Evolutionary conservation across 2,329 filamentous ascomycete genomes (phyloP).

Genomic region (Ceratocystis colombiana): DNA sequence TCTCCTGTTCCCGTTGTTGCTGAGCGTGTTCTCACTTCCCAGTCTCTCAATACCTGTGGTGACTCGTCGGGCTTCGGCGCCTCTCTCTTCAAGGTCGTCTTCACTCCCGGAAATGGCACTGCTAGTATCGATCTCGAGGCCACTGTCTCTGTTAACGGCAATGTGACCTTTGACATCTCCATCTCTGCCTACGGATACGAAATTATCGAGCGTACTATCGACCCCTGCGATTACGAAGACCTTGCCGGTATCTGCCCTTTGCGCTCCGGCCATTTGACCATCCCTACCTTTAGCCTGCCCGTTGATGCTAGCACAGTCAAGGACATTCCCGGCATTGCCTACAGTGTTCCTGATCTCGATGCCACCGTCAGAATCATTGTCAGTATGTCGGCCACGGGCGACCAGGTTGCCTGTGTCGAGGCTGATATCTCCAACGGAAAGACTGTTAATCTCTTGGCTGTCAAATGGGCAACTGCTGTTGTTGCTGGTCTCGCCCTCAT

Average conservation of each 20-base stretch:
- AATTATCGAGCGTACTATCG: slow-evolving; percentile 54
- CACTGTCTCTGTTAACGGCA: slow-evolving; percentile 71
- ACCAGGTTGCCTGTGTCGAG: slow-evolving; percentile 74
- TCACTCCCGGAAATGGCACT: slow-evolving; percentile 64
- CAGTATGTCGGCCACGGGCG: slow-evolving; percentile 52
- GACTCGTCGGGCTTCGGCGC: slow-evolving; percentile 76
- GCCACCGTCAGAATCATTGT: slow-evolving; percentile 74
- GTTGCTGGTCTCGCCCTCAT: slow-evolving; percentile 76
- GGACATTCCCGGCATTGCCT: slow-evolving; percentile 72
- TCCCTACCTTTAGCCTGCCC: slow-evolving; percentile 56
- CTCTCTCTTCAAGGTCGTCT: slow-evolving; percentile 75
- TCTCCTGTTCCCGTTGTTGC: slow-evolving; percentile 40
- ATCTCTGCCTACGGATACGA: slow-evolving; percentile 76
- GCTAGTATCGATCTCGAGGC: slow-evolving; percentile 67
- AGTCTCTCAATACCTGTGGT: slow-evolving; percentile 76
- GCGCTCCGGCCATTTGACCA: slow-evolving; percentile 62
- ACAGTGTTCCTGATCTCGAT: slow-evolving; percentile 82
- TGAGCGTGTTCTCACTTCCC: slow-evolving; percentile 63
- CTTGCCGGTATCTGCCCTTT: slow-evolving; percentile 79
- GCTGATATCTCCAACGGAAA: slow-evolving; percentile 82
- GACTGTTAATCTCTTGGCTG: slow-evolving; percentile 77
- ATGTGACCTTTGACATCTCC: slow-evolving; percentile 65
- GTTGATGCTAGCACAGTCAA: slow-evolving; percentile 48
- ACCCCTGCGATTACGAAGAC: slow-evolving; percentile 59
- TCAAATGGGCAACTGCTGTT: slow-evolving; percentile 81